phyloP scores from a whole-genome alignment of 2,329 filamentous ascomycete genomes.

The Hymenoscyphus infarciens region DNA sequence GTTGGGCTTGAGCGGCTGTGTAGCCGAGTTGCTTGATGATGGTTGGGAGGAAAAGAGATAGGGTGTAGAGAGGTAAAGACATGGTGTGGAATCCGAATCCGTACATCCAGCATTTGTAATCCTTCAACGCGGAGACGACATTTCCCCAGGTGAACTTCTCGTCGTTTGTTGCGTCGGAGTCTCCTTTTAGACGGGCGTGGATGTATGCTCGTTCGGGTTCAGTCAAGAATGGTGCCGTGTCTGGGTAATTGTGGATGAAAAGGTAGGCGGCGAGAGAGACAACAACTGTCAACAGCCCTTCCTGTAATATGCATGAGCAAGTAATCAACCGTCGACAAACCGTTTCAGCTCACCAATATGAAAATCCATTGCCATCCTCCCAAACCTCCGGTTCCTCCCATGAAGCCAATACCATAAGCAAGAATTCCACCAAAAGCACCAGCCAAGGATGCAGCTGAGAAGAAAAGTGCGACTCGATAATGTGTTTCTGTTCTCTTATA shows the following conservation, averaged over 20 bases:
- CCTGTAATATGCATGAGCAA: slow-evolving; percentile 34
- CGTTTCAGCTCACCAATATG: slow-evolving; percentile 44
- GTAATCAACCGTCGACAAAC: background rate
- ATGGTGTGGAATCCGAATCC: slow-evolving; percentile 69
- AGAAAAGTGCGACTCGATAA: slow-evolving; percentile 54
- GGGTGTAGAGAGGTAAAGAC: slow-evolving; percentile 58
- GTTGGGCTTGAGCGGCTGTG: slow-evolving; percentile 49
- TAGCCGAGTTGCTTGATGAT: slow-evolving; percentile 55
- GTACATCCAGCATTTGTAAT: slow-evolving; percentile 72
- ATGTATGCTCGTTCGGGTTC: slow-evolving; percentile 40
- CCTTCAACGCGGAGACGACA: slow-evolving; percentile 59
- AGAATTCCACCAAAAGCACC: slow-evolving; percentile 56
- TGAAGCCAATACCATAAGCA: slow-evolving; percentile 53
- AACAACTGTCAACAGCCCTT: slow-evolving; percentile 52
- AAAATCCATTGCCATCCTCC: slow-evolving; percentile 59
- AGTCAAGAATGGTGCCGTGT: slow-evolving; percentile 54
- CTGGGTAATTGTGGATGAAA: slow-evolving; percentile 65
- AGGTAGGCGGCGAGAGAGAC: slow-evolving; percentile 49
- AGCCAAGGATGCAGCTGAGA: slow-evolving; percentile 51
- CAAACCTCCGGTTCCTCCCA: slow-evolving; percentile 49
- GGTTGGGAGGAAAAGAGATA: slow-evolving; percentile 53
- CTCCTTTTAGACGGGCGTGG: slow-evolving; percentile 59
- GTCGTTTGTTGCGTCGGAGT: slow-evolving; percentile 65
- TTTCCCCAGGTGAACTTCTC: slow-evolving; percentile 67
- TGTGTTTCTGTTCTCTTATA: slow-evolving; percentile 53